phyloP scores from a whole-genome alignment of 805 yeast genomes.

The Candida orba region DNA sequence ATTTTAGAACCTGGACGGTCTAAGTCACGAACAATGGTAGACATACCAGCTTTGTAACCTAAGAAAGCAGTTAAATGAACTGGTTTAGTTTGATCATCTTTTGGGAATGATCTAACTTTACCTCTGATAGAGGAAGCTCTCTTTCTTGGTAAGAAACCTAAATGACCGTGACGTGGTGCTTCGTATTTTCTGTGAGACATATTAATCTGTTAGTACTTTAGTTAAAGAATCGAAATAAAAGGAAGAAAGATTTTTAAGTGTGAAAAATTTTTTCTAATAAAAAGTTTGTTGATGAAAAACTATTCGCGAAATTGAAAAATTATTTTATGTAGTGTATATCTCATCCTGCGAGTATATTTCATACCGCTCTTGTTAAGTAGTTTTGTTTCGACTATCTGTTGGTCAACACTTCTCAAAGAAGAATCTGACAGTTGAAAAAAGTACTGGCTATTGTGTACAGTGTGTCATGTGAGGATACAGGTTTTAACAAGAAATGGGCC shows the following conservation, averaged over 20 bases:
- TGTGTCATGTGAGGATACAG: too few species aligned
- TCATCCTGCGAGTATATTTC: neutral
- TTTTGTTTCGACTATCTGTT: too few species aligned
- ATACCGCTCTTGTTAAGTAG: too few species aligned
- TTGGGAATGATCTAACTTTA: constrained; percentile 98
- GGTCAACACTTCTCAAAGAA: too few species aligned
- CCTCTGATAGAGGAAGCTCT: constrained; percentile 98
- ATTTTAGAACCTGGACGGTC: constrained; percentile 99
- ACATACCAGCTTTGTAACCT: constrained; percentile 99
- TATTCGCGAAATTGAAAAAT: neutral
- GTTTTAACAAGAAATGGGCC: too few species aligned
- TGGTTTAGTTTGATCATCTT: constrained; percentile 95
- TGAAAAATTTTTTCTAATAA: constrained; percentile 13
- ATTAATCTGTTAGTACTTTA: constrained; percentile 17
- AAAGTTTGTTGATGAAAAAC: constrained; percentile 6
- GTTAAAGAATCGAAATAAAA: constrained; percentile 13
- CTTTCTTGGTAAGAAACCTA: constrained; percentile 99
- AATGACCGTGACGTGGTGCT: constrained; percentile 99
- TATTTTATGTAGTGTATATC: neutral
- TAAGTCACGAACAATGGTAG: constrained; percentile 99
- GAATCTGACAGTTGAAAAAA: too few species aligned
- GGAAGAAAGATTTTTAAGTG: constrained; percentile 11
- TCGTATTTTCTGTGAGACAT: constrained; percentile 99
- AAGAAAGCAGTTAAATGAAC: constrained; percentile 99
- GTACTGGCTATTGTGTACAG: too few species aligned